phyloP scores from a whole-genome alignment of 139 green algal species.

The Ettlia oleoabundans region DNA sequence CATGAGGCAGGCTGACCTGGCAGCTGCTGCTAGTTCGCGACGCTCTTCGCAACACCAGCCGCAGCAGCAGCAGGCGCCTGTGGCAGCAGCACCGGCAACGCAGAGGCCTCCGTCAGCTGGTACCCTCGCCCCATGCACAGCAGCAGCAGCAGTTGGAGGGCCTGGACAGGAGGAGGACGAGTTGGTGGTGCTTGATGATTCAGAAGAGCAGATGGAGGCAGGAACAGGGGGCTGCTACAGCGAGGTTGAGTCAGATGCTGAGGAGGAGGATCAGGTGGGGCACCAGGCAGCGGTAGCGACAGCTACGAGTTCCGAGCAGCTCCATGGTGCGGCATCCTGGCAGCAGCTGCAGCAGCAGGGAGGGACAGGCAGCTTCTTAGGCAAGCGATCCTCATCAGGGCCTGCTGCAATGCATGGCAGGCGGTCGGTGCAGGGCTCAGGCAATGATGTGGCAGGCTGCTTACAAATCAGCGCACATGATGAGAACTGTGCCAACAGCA shows the following conservation, averaged over 20 bases:
- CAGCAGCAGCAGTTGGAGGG: background rate
- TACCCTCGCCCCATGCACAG: too few relatives aligned
- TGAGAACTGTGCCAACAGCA: background rate
- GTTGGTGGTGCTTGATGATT: background rate
- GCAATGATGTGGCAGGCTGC: background rate
- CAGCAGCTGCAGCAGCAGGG: slow-evolving; percentile 8
- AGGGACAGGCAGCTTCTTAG: background rate
- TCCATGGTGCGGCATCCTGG: too few relatives aligned
- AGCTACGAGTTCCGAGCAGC: too few relatives aligned
- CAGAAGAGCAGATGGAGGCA: background rate
- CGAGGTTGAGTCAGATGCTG: slow-evolving; percentile 11
- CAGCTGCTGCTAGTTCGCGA: background rate
- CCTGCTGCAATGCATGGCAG: too few relatives aligned
- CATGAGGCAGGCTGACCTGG: slow-evolving; percentile 14
- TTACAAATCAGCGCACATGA: background rate
- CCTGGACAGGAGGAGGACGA: background rate
- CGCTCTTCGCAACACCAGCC: background rate
- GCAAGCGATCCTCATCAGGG: too few relatives aligned
- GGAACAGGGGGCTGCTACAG: background rate
- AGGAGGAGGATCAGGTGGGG: background rate
- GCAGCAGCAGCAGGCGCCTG: background rate
- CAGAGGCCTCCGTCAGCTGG: too few relatives aligned
- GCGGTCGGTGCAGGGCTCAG: too few relatives aligned
- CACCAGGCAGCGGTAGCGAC: background rate
- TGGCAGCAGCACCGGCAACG: background rate